These are phyloP conservation scores for Rosa chinensis DNA, from an alignment of 306 rosid genomes.

Conservation along the genomic window DNA sequence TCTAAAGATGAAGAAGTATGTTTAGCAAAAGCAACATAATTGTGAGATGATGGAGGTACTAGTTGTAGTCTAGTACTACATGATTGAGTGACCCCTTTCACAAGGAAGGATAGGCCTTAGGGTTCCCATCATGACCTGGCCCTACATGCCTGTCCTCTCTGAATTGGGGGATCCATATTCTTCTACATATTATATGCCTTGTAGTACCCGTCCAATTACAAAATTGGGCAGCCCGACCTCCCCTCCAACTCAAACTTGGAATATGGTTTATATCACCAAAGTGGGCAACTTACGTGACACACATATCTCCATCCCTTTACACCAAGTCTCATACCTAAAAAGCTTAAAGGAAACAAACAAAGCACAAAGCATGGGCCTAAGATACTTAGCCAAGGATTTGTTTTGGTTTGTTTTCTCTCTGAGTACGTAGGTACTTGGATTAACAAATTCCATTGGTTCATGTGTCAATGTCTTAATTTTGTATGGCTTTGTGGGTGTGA, in stretches of 20 bases:
- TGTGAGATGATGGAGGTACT: conserved; percentile 46
- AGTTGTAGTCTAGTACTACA: conserved; percentile 29
- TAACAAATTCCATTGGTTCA: conserved; percentile 30
- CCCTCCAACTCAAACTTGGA: conserved; percentile 35
- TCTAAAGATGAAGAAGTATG: conserved; percentile 32
- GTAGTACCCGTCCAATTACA: conserved; percentile 41
- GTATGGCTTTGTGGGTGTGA: conserved; percentile 36
- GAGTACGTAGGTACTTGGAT: conserved; percentile 25
- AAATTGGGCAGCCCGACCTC: conserved; percentile 39
- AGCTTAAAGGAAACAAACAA: conserved; percentile 17
- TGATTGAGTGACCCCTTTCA: conserved; percentile 69
- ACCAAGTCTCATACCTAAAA: conserved; percentile 23
- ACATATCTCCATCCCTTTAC: conserved; percentile 43
- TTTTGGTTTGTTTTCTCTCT: not conserved
- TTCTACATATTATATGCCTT: conserved; percentile 42
- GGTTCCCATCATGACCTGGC: conserved; percentile 54
- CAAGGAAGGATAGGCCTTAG: conserved; percentile 66
- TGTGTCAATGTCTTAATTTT: conserved; percentile 49
- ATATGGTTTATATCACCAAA: conserved; percentile 44
- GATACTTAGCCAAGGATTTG: conserved; percentile 26
- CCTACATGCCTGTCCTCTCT: conserved; percentile 41
- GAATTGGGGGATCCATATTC: conserved; percentile 47
- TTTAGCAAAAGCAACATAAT: conserved; percentile 56
- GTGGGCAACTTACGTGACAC: conserved; percentile 57
- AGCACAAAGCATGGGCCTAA: conserved; percentile 43